These are phyloP conservation scores for Colletotrichum paranaense DNA, from an alignment of 2,329 filamentous ascomycete genomes.

Conservation along the genomic window DNA sequence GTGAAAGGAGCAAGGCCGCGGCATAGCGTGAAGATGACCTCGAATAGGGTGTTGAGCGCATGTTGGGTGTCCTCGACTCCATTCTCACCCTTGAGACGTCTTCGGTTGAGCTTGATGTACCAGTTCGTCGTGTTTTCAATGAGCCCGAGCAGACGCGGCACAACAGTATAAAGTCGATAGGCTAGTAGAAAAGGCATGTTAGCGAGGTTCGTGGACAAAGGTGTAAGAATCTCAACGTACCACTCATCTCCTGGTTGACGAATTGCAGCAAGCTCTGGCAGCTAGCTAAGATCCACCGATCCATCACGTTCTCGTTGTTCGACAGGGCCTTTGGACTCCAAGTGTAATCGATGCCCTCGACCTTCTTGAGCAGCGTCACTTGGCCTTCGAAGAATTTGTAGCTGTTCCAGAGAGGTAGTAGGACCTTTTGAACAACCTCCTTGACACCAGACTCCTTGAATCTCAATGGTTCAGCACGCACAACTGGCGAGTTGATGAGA, in stretches of 20 bases:
- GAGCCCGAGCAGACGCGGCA: constrained; percentile 82
- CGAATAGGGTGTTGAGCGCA: constrained; percentile 93
- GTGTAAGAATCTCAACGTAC: constrained; percentile 53
- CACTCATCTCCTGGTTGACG: constrained; percentile 91
- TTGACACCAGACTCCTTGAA: constrained; percentile 96
- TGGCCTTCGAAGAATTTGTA: constrained; percentile 97
- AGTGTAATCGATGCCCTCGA: constrained; percentile 78
- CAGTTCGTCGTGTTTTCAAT: constrained; percentile 98
- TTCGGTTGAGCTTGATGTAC: constrained; percentile 96
- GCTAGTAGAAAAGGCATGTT: constrained; percentile 47
- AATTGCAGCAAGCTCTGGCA: constrained; percentile 92
- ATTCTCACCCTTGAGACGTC: constrained; percentile 89
- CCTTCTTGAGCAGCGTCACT: constrained; percentile 86
- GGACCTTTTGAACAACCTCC: constrained; percentile 91
- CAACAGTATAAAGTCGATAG: constrained; percentile 90
- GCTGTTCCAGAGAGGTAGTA: constrained; percentile 94
- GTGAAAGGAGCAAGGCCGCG: constrained; percentile 93
- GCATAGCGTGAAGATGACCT: constrained; percentile 90
- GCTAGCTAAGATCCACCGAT: constrained; percentile 92
- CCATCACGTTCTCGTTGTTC: constrained; percentile 91
- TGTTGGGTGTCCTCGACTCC: constrained; percentile 88
- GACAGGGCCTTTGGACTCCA: constrained; percentile 83
- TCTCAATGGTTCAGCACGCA: constrained; percentile 87
- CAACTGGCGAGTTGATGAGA: constrained; percentile 95
- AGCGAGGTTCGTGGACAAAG: neutral